Evolutionary conservation across 495 filamentous ascomycete genomes (phyloP).

Genomic region (Neurospora sp.): DNA sequence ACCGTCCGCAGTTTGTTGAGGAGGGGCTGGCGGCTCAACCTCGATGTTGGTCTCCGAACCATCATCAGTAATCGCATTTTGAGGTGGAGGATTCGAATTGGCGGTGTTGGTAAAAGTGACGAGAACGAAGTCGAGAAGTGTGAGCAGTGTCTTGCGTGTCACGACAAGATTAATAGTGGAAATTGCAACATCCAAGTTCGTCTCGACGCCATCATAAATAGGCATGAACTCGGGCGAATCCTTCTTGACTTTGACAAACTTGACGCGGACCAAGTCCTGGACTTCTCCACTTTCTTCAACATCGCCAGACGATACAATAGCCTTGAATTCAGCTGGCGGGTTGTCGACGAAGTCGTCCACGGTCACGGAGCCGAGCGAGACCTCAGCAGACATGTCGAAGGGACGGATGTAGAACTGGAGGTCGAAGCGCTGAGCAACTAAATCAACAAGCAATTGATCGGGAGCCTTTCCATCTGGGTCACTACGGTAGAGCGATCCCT

Average conservation of each 20-base stretch:
- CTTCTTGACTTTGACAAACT: constrained; percentile 77
- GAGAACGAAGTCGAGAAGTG: constrained; percentile 92
- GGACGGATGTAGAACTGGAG: constrained; percentile 80
- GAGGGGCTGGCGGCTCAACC: constrained; percentile 19
- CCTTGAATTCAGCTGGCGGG: constrained; percentile 86
- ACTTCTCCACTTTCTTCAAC: constrained; percentile 52
- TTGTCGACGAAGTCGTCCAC: constrained; percentile 92
- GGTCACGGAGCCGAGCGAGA: constrained; percentile 75
- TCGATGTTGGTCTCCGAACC: constrained; percentile 29
- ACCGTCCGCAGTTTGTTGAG: constrained; percentile 27
- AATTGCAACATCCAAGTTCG: constrained; percentile 81
- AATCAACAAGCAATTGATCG: constrained; percentile 77
- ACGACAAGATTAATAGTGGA: constrained; percentile 95
- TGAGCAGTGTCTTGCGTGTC: constrained; percentile 84
- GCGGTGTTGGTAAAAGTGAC: constrained; percentile 75
- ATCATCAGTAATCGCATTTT: constrained; percentile 25
- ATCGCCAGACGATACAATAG: constrained; percentile 84
- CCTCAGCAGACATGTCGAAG: constrained; percentile 85
- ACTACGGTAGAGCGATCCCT: constrained; percentile 81
- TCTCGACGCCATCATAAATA: constrained; percentile 85
- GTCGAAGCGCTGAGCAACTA: constrained; percentile 82
- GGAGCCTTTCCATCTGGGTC: constrained; percentile 67
- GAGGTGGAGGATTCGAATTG: constrained; percentile 22
- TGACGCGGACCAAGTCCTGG: constrained; percentile 77
- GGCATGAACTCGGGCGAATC: constrained; percentile 89